phyloP scores from a whole-genome alignment of 23 red algal genomes.

The Chondrus crispus region DNA sequence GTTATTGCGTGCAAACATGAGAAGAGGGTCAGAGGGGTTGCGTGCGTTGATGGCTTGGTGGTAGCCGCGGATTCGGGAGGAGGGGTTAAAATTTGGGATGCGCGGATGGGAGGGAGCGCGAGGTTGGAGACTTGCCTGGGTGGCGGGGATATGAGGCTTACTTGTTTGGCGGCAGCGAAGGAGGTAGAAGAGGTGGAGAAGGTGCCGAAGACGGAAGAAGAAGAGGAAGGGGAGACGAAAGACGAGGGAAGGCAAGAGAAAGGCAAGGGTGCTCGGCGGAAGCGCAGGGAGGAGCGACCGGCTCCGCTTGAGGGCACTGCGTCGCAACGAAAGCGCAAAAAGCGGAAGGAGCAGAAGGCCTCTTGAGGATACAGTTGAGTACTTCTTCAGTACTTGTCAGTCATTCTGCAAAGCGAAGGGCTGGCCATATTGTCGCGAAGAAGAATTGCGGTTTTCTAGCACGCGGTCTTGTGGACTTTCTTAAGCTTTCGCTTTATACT shows the following conservation, averaged over 20 bases:
- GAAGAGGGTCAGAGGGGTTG: constrained; percentile 34
- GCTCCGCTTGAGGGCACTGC: background rate
- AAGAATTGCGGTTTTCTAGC: too few relatives aligned
- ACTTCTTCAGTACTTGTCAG: background rate
- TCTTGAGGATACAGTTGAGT: background rate
- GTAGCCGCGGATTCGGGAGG: constrained; percentile 43
- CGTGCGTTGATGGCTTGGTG: background rate
- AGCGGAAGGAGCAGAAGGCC: constrained; percentile 10
- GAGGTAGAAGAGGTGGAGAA: background rate
- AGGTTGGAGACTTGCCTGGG: constrained; percentile 47
- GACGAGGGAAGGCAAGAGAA: background rate
- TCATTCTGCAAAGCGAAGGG: background rate
- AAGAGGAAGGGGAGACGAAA: background rate
- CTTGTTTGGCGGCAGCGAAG: constrained; percentile 19
- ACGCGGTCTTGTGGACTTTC: too few relatives aligned
- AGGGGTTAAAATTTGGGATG: constrained; percentile 60
- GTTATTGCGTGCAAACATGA: constrained; percentile 22
- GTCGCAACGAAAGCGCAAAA: constrained; percentile 53
- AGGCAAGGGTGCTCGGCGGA: background rate
- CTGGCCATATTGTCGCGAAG: too few relatives aligned
- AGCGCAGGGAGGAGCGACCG: background rate
- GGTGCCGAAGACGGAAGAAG: background rate
- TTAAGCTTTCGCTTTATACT: too few relatives aligned
- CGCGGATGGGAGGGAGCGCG: constrained; percentile 16
- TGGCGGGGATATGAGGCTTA: constrained; percentile 35